Base-by-base conservation (phyloP, 2,329 filamentous ascomycete genomes). In the Phoma sp. region DNA sequence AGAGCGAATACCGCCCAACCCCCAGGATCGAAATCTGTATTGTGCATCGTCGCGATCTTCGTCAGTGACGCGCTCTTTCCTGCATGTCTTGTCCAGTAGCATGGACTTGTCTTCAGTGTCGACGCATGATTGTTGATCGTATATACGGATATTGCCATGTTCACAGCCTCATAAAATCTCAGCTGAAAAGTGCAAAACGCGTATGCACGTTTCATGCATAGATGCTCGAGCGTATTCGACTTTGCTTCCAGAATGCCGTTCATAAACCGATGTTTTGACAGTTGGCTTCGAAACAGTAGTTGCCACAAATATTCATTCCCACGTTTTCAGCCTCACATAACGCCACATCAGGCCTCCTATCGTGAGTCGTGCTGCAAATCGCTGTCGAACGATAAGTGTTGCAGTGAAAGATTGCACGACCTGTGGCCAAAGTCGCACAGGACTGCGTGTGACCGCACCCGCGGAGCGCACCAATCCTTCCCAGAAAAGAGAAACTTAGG, bases 131-230 rank as follows among this genome's bases (percentile, higher is more conserved):
- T 27, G 41, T 37, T 42, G 37, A 29, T 47, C 41, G 24, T 42
- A 18, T 46, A 24, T 10, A 30, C 32, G 41, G 37, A 35, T 29
- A 18, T 14, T 25, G 36, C 46, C 52, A 43, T 39, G 11, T 47
- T 23, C 41, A 46, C 41, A 46, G 37, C 37, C 42, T 50, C 52
- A 18, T 22, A 32, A 24, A 25, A 9, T 14, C 8, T 13, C 27
- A 39, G 33, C 30, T 50, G 41, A 42, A 46, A 7, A 6, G n/a
- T 3, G 45, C 27, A 29, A 29, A 50, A 50, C 46, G 52, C 47
- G 52, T 50, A 55, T 30, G 42, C 52, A 32, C n/a, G 41, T 50
- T 49, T 54, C 52, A 50, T 55, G 52, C 46, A 38, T 42, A 38
- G n/a, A 33, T 7, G 18, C 29, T 47, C 46, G 46, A 38, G 52